Evolutionary conservation across 2,329 filamentous ascomycete species (phyloP).

Genomic region (Lojkania enalia): DNA sequence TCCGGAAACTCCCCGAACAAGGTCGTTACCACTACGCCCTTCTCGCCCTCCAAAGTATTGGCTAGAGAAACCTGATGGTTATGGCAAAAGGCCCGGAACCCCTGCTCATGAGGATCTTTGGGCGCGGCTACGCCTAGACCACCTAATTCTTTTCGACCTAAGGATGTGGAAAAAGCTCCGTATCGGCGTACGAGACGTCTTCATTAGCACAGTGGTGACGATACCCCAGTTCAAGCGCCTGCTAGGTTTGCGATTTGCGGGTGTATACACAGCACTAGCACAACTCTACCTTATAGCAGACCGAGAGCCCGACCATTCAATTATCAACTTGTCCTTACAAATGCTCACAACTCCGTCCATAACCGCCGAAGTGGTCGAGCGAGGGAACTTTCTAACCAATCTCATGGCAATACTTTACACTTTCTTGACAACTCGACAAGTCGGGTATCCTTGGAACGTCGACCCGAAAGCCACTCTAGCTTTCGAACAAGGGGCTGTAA

Average conservation of each 20-base stretch:
- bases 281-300: constrained; percentile 96
- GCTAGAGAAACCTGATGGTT: constrained; percentile 77
- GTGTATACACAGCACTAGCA: constrained; percentile 88
- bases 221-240: constrained; percentile 96
- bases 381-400: constrained; percentile 93
- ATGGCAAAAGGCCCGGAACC: constrained; percentile 63
- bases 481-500: constrained; percentile 92
- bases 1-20: constrained; percentile 72
- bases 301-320: constrained; percentile 94
- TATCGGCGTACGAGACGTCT: constrained; percentile 86
- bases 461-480: constrained; percentile 83
- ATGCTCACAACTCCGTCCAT: constrained; percentile 97
- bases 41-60: constrained; percentile 79
- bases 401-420: constrained; percentile 96
- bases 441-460: constrained; percentile 89
- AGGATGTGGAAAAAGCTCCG: constrained; percentile 96
- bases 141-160: constrained; percentile 91
- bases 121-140: constrained; percentile 87
- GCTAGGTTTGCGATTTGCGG: constrained; percentile 88
- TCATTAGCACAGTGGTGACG: constrained; percentile 94
- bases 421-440: constrained; percentile 92
- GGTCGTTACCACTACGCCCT: constrained; percentile 51
- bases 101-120: constrained; percentile 84
- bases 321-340: constrained; percentile 95
- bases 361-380: constrained; percentile 90